phyloP scores from a whole-genome alignment of 164 flowering plant species.

The Vitis rotundifolia region DNA sequence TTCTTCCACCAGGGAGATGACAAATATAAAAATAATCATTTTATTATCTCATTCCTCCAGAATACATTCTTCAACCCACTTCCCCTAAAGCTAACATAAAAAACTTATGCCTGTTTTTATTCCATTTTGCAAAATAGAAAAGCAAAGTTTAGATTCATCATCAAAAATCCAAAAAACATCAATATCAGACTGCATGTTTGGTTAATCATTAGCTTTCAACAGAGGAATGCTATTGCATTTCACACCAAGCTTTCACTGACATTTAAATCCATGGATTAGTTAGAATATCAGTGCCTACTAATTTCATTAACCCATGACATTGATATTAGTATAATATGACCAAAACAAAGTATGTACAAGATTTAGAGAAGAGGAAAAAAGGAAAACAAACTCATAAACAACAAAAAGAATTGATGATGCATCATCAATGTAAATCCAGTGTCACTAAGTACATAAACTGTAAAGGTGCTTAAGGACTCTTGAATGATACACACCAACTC shows the following conservation, averaged over 20 bases:
- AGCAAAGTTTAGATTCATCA: background rate
- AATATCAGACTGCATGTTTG: background rate
- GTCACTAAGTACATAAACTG: background rate
- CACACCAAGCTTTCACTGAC: background rate
- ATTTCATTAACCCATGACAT: background rate
- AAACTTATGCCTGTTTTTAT: background rate
- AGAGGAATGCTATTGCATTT: background rate
- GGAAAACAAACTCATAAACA: background rate
- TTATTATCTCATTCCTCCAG: no score
- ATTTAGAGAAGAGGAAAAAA: background rate
- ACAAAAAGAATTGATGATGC: background rate
- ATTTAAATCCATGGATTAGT: background rate
- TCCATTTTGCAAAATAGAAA: background rate
- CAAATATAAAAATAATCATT: no score
- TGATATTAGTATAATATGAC: background rate
- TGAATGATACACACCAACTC: background rate
- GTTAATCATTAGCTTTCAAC: background rate
- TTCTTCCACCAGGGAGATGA: no score
- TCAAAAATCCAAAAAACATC: background rate
- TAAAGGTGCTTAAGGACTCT: background rate
- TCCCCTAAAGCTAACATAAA: background rate
- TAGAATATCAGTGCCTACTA: background rate
- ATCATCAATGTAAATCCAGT: background rate
- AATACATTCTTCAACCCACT: background rate
- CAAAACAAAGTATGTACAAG: background rate